These are phyloP conservation scores for Phylloporus sp. DNA, from an alignment of 768 basidiomycete species.

Conservation along the genomic window DNA sequence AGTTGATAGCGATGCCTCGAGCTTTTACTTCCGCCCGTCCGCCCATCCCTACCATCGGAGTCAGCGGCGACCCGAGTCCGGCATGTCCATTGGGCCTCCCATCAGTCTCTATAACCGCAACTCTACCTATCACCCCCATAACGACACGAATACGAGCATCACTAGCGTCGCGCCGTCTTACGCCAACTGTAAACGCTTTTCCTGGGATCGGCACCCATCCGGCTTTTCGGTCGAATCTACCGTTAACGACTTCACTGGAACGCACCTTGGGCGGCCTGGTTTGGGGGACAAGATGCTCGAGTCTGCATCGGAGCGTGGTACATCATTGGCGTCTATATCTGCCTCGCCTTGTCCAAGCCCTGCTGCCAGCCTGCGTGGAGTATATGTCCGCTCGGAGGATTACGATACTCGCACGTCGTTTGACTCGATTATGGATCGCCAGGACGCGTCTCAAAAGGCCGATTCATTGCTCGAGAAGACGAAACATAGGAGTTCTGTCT, in stretches of 20 bases:
- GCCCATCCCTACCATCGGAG: constrained; percentile 38
- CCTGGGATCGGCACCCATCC: constrained; percentile 55
- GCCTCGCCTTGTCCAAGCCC: constrained; percentile 56
- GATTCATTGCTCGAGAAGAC: constrained; percentile 67
- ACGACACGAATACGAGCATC: constrained; percentile 54
- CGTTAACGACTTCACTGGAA: constrained; percentile 56
- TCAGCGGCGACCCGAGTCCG: constrained; percentile 61
- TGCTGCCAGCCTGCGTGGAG: constrained; percentile 14
- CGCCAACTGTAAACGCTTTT: constrained; percentile 49
- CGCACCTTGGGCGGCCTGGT: constrained; percentile 62
- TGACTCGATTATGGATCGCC: constrained; percentile 65
- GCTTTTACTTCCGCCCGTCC: constrained; percentile 58
- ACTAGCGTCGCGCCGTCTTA: constrained; percentile 57
- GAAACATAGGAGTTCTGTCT: constrained; percentile 42
- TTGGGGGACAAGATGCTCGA: constrained; percentile 89
- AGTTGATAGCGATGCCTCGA: constrained; percentile 72
- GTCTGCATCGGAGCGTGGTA: constrained; percentile 44
- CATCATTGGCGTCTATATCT: constrained; percentile 57
- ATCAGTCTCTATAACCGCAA: constrained; percentile 70
- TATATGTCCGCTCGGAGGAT: constrained; percentile 8
- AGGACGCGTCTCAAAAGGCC: constrained; percentile 32
- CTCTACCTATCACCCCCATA: constrained; percentile 47
- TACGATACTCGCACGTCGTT: constrained; percentile 40
- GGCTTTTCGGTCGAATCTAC: constrained; percentile 62
- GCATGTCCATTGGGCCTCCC: constrained; percentile 58